phyloP scores from a whole-genome alignment of 2,329 filamentous ascomycete species.

The Pseudonectria buxi region DNA sequence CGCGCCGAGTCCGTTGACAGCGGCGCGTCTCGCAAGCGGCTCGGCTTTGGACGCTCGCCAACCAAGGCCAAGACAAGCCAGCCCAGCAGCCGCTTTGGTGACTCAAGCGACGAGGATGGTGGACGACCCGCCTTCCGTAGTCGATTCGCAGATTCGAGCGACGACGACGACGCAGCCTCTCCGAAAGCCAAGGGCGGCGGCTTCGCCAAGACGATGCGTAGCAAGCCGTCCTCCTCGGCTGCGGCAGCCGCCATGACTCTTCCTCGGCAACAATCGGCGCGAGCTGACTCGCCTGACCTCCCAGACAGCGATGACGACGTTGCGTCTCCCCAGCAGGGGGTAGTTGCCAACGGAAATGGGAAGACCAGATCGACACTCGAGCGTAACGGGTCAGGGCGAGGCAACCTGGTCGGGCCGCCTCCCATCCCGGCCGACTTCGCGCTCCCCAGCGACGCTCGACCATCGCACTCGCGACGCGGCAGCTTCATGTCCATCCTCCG shows the following conservation, averaged over 20 bases:
- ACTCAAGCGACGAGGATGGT: constrained; percentile 57
- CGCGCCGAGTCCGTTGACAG: constrained; percentile 35
- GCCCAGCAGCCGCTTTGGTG: constrained; percentile 46
- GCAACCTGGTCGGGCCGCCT: constrained; percentile 22
- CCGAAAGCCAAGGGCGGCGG: constrained; percentile 24
- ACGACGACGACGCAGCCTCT: constrained; percentile 41
- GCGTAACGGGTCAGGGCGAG: constrained; percentile 36
- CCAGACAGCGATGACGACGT: constrained; percentile 52
- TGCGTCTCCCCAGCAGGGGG: constrained; percentile 12
- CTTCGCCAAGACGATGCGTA: constrained; percentile 28
- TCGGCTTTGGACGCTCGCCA: constrained; percentile 35
- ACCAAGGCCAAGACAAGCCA: constrained; percentile 29
- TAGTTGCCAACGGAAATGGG: constrained; percentile 2
- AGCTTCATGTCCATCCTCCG: constrained; percentile 56
- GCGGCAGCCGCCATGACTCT: constrained; percentile 31
- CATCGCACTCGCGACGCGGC: constrained; percentile 31
- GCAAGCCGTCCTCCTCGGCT: constrained; percentile 22
- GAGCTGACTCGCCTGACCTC: constrained; percentile 49
- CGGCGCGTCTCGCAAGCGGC: constrained; percentile 31
- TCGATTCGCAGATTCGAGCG: constrained; percentile 67
- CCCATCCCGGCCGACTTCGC: constrained; percentile 13
- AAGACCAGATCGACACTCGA: constrained; percentile 25
- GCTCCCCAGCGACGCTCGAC: constrained; percentile 15
- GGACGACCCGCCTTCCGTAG: constrained; percentile 38
- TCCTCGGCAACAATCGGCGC: constrained; percentile 37